Evolutionary conservation across 1,139 yeast genomes (phyloP).

Genomic region (Blastobotrys aristatus): DNA sequence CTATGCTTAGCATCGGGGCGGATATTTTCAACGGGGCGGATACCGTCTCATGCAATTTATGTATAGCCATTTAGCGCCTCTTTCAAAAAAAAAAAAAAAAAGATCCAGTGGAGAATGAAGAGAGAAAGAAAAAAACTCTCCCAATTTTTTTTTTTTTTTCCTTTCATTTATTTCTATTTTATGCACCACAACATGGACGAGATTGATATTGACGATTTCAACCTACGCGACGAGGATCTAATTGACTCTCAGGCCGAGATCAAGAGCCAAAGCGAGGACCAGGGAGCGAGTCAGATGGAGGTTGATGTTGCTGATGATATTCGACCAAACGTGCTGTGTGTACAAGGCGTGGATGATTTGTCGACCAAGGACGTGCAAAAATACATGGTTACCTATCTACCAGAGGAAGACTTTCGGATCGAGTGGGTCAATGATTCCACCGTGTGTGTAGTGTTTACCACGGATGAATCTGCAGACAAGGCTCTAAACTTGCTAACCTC

Average conservation of each 20-base stretch:
- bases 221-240: conserved; percentile 13
- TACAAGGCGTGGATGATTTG: conserved; percentile 64
- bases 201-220: conserved; percentile 16
- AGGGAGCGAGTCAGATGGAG: not conserved
- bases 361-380: conserved; percentile 60
- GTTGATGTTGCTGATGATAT: conserved; percentile 1
- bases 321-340: conserved; percentile 42
- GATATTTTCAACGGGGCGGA: not conserved
- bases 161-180: too few relatives aligned
- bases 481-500: conserved; percentile 38
- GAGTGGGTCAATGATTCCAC: conserved; percentile 65
- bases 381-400: conserved; percentile 49
- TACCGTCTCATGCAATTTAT: too few relatives aligned
- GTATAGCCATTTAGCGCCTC: too few relatives aligned
- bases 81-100: not conserved
- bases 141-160: not conserved
- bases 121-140: not conserved
- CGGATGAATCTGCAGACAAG: conserved; percentile 41
- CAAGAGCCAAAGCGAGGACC: not conserved
- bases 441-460: conserved; percentile 49
- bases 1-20: conserved; percentile 12
- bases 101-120: not conserved
- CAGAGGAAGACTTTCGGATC: conserved; percentile 42
- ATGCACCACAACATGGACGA: conserved; percentile 13
- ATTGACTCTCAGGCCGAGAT: not conserved